Conservation (phyloP, 2,329 filamentous ascomycete genomes). For the Chrysosporium queenslandicum region DNA sequence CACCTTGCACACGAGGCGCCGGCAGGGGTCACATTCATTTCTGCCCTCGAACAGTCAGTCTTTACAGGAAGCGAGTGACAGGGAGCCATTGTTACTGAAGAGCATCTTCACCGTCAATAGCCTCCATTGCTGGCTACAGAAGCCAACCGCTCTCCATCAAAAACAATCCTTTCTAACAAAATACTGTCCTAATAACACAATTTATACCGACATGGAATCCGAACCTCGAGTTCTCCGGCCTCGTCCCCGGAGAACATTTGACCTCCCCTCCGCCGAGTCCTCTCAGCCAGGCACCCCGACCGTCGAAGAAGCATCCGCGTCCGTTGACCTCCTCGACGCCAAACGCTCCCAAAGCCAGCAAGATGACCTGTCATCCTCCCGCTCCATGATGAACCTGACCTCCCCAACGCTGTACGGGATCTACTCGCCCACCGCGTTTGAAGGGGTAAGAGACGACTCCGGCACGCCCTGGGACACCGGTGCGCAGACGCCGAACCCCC, state of each 20-base stretch:
- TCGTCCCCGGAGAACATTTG: conserved; percentile 13
- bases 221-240: conserved; percentile 13
- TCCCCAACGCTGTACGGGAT: conserved; percentile 86
- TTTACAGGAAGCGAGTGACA: no score
- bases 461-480: conserved; percentile 68
- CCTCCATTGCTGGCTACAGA: no score
- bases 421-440: conserved; percentile 59
- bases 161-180: no score
- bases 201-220: conserved; percentile 21
- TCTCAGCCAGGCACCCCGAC: conserved; percentile 29
- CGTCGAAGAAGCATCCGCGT: conserved; percentile 14
- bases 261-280: conserved; percentile 22
- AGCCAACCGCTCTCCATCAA: not conserved
- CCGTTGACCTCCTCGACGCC: conserved; percentile 19
- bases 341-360: conserved; percentile 17
- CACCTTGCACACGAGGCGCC: not conserved
- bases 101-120: not conserved
- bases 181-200: no score
- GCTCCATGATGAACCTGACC: conserved; percentile 76
- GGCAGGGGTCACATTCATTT: not conserved
- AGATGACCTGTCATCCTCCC: conserved; percentile 39
- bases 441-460: conserved; percentile 23
- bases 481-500: conserved; percentile 54
- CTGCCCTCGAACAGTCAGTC: not conserved
- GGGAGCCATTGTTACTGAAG: not conserved